These are phyloP conservation scores for Spathaspora sp. DNA, from an alignment of 1,139 yeast genomes.

Conservation along the genomic window DNA sequence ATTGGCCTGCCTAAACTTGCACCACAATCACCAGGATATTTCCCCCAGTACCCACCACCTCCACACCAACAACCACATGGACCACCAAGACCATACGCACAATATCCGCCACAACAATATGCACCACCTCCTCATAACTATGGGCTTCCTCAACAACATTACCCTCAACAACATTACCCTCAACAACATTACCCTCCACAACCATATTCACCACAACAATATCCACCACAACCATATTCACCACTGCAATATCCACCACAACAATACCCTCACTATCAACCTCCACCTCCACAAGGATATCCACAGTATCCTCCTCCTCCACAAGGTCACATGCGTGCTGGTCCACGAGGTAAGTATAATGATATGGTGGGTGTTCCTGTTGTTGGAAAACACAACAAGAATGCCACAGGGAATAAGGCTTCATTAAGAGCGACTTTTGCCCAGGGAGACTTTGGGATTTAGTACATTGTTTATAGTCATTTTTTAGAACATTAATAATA, in stretches of 20 bases:
- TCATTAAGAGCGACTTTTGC: slow-evolving; percentile 43
- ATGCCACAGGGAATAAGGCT: slow-evolving; percentile 36
- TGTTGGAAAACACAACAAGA: slow-evolving; percentile 35
- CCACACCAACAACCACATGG: too few species aligned
- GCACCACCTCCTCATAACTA: not conserved
- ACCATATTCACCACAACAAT: slow-evolving; percentile 4
- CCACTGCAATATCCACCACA: slow-evolving; percentile 3
- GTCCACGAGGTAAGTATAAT: slow-evolving; percentile 1
- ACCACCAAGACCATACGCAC: too few species aligned
- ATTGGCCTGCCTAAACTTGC: slow-evolving; percentile 5
- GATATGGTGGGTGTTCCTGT: slow-evolving; percentile 40
- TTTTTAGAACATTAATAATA: not conserved
- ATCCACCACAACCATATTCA: not conserved
- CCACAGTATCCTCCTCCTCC: slow-evolving; percentile 19
- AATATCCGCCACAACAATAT: not conserved
- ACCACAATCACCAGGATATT: slow-evolving; percentile 17
- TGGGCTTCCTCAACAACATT: not conserved
- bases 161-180: not conserved
- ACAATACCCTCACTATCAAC: not conserved
- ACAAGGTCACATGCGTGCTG: slow-evolving; percentile 7
- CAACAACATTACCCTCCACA: slow-evolving; percentile 3
- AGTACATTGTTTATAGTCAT: slow-evolving; percentile 4
- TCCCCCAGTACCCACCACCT: slow-evolving; percentile 4
- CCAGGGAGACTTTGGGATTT: slow-evolving; percentile 44
- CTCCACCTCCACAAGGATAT: not conserved